Evolutionary conservation across 192 early-diverging fungal species (phyloP), one percentile per base, ranked within the genome.

Genomic region (Umbelopsis sp.): DNA sequence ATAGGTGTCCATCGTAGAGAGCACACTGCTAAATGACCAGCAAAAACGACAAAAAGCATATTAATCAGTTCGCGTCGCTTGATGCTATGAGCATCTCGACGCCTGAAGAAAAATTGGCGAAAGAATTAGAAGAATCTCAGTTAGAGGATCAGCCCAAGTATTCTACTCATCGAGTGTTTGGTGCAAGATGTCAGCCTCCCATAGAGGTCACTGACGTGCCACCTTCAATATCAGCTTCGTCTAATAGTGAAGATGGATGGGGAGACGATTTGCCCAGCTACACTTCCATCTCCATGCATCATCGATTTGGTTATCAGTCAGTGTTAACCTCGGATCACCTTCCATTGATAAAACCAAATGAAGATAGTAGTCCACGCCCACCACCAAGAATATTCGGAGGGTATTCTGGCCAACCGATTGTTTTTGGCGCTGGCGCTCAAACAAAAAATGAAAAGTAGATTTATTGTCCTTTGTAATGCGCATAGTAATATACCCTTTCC

Each of bases 251-350:
- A 1, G 55, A 61, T 61, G 55, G 55, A 11, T 61, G 55, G 55
- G 55, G 55, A 1, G 30, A 33, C 3, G 16, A 35, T 61, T 25
- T 12, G 13, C 55, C 55, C 12, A 61, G 55, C 15, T 61, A 61
- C 16, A 61, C 55, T 15, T 61, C 55, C 13, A 61, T 61, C 18
- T 61, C 55, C 13, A 7, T 35, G 33, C 55, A 61, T 4, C 55
- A 61, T 61, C 55, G 55, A 25, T 61, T 61, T 25, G 55, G 55
- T 18, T 61, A 27, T 30, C 55, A 61, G 13, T 61, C 55, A 13
- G 55, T 61, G 11, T n/a, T 61, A 25, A 35, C 33, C 3, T 61
- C 55, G 11, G 27, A 25, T 16, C 55, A 61, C 30, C 30, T 61
- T 27, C 55, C 55, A 18, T 35, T 61, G 33, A 4, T 61, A 61